A percentile compares a stretch with the other conserved stretches of the same genome.
Evolutionary conservation across 2,329 filamentous ascomycete species (phyloP).

Genomic region (Colletotrichum noveboracense): DNA sequence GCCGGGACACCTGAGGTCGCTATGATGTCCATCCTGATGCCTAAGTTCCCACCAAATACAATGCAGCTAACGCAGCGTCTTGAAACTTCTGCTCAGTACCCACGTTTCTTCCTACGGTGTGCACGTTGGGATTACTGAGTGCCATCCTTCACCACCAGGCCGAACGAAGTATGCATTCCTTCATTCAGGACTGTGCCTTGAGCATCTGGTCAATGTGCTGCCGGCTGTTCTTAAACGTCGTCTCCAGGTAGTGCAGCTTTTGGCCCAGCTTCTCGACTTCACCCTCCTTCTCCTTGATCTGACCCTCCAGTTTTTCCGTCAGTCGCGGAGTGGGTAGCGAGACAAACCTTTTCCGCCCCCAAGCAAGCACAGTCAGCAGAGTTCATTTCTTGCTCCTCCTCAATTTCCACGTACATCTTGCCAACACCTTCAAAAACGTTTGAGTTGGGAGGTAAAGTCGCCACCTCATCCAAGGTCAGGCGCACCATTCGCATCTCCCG

Average conservation of each 20-base stretch:
- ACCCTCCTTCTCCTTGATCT: conserved; percentile 75
- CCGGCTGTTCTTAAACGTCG: conserved; percentile 92
- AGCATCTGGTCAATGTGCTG: conserved; percentile 92
- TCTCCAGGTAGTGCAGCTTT: conserved; percentile 91
- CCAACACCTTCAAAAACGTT: conserved; percentile 93
- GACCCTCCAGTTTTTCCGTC: conserved; percentile 75
- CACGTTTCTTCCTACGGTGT: background rate
- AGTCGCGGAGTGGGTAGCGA: conserved; percentile 75
- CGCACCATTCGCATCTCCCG: conserved; percentile 88
- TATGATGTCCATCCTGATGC: background rate
- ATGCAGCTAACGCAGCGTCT: background rate
- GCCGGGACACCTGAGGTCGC: background rate
- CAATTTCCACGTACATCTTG: conserved; percentile 76
- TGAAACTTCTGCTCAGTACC: background rate
- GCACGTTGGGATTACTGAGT: background rate
- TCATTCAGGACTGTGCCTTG: conserved; percentile 25
- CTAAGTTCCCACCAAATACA: background rate
- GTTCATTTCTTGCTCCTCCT: background rate
- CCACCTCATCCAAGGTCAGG: conserved; percentile 83
- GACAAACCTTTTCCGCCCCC: conserved; percentile 75
- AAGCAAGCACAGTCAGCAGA: background rate
- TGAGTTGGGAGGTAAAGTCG: conserved; percentile 75
- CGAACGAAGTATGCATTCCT: background rate
- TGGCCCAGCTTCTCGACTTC: conserved; percentile 86
- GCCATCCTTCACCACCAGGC: background rate